Base-by-base conservation (phyloP, 352 stramenopile genomes). In the Phytophthora agathidicida region DNA sequence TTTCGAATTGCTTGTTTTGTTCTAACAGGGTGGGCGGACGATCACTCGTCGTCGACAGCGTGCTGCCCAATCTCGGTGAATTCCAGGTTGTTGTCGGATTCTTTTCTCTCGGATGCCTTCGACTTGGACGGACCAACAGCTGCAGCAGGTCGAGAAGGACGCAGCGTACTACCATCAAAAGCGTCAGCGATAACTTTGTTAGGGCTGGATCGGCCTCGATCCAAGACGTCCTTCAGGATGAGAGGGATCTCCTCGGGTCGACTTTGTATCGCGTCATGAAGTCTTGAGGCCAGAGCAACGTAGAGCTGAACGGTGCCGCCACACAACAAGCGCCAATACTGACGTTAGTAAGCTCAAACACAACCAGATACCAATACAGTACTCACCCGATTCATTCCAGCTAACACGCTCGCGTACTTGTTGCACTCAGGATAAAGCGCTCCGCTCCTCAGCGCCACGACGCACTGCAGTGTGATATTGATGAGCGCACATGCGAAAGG, bases 1-100 rank as follows among this genome's bases (percentile, higher is more conserved):
- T n/a, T 38, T 39, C 8, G 27, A 50, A 28, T 17, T 52, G 33
- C 7, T 32, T 16, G 38, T 30, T 27, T 32, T 16, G 38, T 30
- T 27, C 26, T 33, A 2, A 28, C 28, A 23, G 14, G 30, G 7
- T 44, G 3, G 8, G 14, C 8, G 23, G 35, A 17, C 22, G 49
- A 50, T 36, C 43, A 54, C 26, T 70, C 51, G 32, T 76, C 65
- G 33, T 78, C 69, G 13, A 78, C 44, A 32, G 79, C 74, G 39
- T 88, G 75, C n/a, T 86, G 48, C 17, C 60, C 79, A 27, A 91
- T 91, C 36, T 91, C 81, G 0, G 77, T 84, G 63, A 91, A 91
- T 31, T 80, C 70, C 8, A 81, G 59, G 16, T 77, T 73, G 11
- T 71, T 68, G 9, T 68, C 56, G n/a, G 37, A 47, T 11, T 58